Evolutionary conservation across 257 asterid genomes (phyloP).

Genomic region (Hygrophila difformis): DNA sequence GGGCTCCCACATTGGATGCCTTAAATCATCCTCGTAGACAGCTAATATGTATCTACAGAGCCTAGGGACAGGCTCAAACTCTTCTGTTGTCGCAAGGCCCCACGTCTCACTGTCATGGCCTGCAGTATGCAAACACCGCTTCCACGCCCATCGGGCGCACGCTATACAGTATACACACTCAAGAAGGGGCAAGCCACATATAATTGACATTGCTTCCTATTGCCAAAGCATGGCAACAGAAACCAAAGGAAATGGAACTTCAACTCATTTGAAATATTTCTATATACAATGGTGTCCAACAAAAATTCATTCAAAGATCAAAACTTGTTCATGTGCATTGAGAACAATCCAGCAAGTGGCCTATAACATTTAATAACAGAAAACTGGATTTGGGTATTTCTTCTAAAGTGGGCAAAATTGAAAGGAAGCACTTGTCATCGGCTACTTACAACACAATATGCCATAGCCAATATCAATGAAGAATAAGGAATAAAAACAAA

Average conservation of each 20-base stretch:
- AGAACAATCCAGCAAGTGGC: too few relatives aligned
- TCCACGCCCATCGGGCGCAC: constrained; percentile 81
- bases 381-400: too few relatives aligned
- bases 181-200: constrained; percentile 70
- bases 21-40: constrained; percentile 62
- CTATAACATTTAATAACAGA: too few relatives aligned
- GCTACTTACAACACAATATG: too few relatives aligned
- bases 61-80: constrained; percentile 78
- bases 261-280: too few relatives aligned
- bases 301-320: too few relatives aligned
- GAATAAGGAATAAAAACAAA: too few relatives aligned
- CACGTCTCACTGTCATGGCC: constrained; percentile 70
- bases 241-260: neutral
- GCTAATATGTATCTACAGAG: constrained; percentile 67
- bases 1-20: constrained; percentile 54
- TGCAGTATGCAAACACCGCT: constrained; percentile 70
- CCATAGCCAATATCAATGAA: too few relatives aligned
- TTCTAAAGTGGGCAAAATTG: too few relatives aligned
- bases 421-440: too few relatives aligned
- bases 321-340: too few relatives aligned
- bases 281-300: too few relatives aligned
- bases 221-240: constrained; percentile 13
- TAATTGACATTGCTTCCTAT: constrained; percentile 46
- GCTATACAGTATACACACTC: constrained; percentile 74
- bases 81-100: constrained; percentile 56